Conservation (phyloP, 768 basidiomycete genomes). For the Chalciporus pseudorubinellus region DNA sequence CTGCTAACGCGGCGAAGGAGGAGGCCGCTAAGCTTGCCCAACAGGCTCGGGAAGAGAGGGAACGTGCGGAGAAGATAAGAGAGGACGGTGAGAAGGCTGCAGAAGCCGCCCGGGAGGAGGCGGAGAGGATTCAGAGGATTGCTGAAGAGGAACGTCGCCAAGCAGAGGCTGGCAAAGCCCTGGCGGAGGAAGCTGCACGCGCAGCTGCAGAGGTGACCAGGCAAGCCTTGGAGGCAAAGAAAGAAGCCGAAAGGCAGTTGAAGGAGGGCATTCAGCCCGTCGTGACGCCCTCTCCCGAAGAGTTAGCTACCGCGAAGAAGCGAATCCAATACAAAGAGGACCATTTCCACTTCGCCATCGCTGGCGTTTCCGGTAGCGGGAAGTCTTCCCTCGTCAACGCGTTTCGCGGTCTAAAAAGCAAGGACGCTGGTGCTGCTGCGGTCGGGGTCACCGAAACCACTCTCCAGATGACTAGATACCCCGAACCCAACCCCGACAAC, state of each 20-base stretch:
- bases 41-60: constrained; percentile 7
- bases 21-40: constrained; percentile 4
- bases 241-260: constrained; percentile 17
- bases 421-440: constrained; percentile 22
- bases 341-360: constrained; percentile 33
- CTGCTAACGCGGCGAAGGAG: constrained; percentile 3
- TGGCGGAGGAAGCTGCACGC: constrained; percentile 7
- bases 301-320: constrained; percentile 16
- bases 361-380: constrained; percentile 34
- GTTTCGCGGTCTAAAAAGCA: constrained; percentile 29
- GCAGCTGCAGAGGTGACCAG: constrained; percentile 14
- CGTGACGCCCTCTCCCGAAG: constrained; percentile 20
- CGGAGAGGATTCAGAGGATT: constrained; percentile 1
- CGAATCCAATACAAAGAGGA: constrained; percentile 23
- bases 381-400: constrained; percentile 38
- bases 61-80: background rate
- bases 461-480: constrained; percentile 21
- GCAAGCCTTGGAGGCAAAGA: constrained; percentile 4
- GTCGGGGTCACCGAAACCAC: constrained; percentile 34
- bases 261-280: constrained; percentile 28
- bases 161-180: constrained; percentile 5
- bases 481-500: constrained; percentile 17
- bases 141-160: constrained; percentile 11
- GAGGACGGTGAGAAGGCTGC: constrained; percentile 6
- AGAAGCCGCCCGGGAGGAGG: constrained; percentile 10